phyloP scores from a whole-genome alignment of 2,329 filamentous ascomycete species.

The Tympanopsis confertula region DNA sequence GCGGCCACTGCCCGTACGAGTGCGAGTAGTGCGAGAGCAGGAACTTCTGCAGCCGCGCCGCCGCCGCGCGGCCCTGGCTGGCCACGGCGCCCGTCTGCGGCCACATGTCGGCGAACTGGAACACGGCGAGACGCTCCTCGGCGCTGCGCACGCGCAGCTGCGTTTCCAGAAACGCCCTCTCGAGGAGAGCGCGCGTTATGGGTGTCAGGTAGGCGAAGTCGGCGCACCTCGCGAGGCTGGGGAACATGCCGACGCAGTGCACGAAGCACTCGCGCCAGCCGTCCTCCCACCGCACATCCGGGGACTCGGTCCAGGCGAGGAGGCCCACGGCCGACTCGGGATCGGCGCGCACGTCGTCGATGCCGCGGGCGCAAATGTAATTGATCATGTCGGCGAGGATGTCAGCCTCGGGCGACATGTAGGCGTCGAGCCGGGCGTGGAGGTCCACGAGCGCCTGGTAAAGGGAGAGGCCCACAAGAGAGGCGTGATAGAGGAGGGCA shows the following conservation, averaged over 20 bases:
- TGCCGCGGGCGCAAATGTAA: constrained; percentile 44
- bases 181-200: constrained; percentile 50
- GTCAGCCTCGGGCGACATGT: constrained; percentile 42
- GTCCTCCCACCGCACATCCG: constrained; percentile 49
- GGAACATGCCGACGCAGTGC: constrained; percentile 55
- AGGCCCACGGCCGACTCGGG: constrained; percentile 46
- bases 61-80: constrained; percentile 28
- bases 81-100: constrained; percentile 19
- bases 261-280: constrained; percentile 58
- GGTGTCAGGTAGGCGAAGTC: constrained; percentile 49
- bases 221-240: constrained; percentile 32
- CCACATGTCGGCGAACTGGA: constrained; percentile 54
- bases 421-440: constrained; percentile 45
- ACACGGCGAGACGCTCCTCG: constrained; percentile 46
- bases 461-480: constrained; percentile 52
- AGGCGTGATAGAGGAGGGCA: constrained; percentile 50
- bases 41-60: constrained; percentile 49
- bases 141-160: constrained; percentile 50
- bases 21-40: constrained; percentile 43
- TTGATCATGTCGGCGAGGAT: constrained; percentile 47
- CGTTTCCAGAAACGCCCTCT: constrained; percentile 47
- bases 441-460: constrained; percentile 53
- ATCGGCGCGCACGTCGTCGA: constrained; percentile 54
- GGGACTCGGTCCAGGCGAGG: constrained; percentile 54
- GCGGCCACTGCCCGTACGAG: constrained; percentile 52